Base-by-base conservation (phyloP, 2,329 filamentous ascomycete genomes). In the Lachnellula subtilissima region DNA sequence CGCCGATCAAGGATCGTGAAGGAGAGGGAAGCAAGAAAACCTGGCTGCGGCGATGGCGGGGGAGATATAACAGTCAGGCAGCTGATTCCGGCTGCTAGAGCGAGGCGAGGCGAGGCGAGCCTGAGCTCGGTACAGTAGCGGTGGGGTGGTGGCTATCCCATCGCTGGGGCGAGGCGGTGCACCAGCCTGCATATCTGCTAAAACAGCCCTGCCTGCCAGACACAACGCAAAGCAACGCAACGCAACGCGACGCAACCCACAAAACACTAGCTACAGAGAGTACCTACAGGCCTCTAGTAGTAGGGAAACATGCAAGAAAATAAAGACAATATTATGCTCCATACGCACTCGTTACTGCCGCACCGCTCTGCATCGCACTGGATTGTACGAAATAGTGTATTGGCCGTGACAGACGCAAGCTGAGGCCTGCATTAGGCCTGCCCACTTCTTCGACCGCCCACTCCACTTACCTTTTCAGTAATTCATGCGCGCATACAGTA, bases 1-100 rank as follows among this genome's bases (percentile, higher is more conserved):
- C 78, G 81, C 83, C 75, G 78, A 83, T 77, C 78, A 78, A 75
- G 74, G 74, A 73, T 83, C 79, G 79, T 82, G 76, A 78, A 72
- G 76, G 78, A 65, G 70, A 71, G 70, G 74, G 72, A 74, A 70
- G 74, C 39, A 62, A 58, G 52, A 59, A 60, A 49, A 51, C 11
- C 40, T 15, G 25, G 40, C 39, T 45, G 56, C 49, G 56, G 59
- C 53, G 57, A 59, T 56, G 59, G 60, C 52, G 59, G 59, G 62
- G 61, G 54, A 28, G 55, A 54, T 54, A 58, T 57, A 62, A 57
- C 37, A 49, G 50, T 54, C 49, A 53, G 48, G 45, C 53, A 56
- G 55, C 53, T 53, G 58, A 57, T 53, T 53, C 40, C 19, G 40
- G 28, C 4, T 32, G 9, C 28, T 32, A 32, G 28, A 32, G 28